Evolutionary conservation across 805 yeast genomes (phyloP).

Genomic region (Blastobotrys chiropterorum): DNA sequence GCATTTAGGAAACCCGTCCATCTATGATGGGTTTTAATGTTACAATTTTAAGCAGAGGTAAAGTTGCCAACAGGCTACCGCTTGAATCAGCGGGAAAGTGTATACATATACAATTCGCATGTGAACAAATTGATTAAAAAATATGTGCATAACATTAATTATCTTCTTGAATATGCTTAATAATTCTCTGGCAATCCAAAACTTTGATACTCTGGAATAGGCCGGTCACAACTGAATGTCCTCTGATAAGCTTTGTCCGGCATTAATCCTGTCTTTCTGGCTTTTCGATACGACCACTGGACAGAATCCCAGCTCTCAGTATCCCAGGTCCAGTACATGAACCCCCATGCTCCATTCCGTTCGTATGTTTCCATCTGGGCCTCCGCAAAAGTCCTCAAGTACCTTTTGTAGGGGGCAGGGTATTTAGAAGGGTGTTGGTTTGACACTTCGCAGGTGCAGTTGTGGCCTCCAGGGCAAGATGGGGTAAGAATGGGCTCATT

Average conservation of each 20-base stretch:
- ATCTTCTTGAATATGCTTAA: no score
- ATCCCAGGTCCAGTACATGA: constrained; percentile 82
- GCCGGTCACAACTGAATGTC: constrained; percentile 21
- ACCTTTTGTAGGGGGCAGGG: constrained; percentile 46
- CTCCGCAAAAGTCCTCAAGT: constrained; percentile 62
- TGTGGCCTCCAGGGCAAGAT: constrained; percentile 36
- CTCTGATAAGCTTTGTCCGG: constrained; percentile 27
- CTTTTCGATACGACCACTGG: constrained; percentile 32
- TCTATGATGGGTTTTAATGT: no score
- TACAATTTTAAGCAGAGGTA: no score
- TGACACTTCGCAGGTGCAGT: constrained; percentile 43
- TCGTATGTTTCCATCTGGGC: constrained; percentile 78
- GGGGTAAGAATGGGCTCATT: constrained; percentile 22
- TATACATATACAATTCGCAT: no score
- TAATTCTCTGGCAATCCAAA: constrained; percentile 27
- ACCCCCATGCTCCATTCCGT: constrained; percentile 63
- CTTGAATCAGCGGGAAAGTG: no score
- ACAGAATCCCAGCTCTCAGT: constrained; percentile 44
- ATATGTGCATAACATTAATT: no score
- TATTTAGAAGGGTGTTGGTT: constrained; percentile 43
- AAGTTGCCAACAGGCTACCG: no score
- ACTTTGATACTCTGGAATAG: constrained; percentile 22
- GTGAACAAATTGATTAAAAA: no score
- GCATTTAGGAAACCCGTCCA: no score
- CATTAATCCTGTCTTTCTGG: constrained; percentile 24